Evolutionary conservation across 495 filamentous ascomycete species (phyloP).

Genomic region (Terfezia boudieri): DNA sequence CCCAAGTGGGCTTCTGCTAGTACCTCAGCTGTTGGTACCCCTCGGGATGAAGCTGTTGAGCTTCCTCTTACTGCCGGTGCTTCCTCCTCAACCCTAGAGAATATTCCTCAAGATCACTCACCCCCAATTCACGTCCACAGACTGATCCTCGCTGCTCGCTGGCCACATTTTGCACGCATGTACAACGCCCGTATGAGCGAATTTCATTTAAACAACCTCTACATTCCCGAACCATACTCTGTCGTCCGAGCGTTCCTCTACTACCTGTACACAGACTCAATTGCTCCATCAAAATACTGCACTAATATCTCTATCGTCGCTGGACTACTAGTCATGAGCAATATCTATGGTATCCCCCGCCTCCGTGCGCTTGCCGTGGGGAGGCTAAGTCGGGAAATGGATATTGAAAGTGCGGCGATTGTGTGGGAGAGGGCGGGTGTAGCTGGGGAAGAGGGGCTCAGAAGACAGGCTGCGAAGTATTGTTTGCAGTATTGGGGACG

Average conservation of each 20-base stretch:
- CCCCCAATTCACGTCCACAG: constrained; percentile 83
- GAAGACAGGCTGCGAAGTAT: constrained; percentile 64
- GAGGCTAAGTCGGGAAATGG: constrained; percentile 66
- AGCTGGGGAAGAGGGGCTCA: constrained; percentile 81
- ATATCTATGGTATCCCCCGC: constrained; percentile 88
- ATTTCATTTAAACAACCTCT: constrained; percentile 88
- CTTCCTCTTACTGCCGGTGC: neutral
- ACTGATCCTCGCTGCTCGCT: constrained; percentile 77
- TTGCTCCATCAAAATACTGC: constrained; percentile 38
- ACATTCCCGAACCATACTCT: constrained; percentile 87
- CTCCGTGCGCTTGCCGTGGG: constrained; percentile 77
- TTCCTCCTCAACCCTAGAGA: neutral
- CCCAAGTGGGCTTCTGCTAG: constrained; percentile 13
- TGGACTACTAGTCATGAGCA: constrained; percentile 90
- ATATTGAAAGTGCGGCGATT: constrained; percentile 81
- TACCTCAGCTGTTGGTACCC: constrained; percentile 1
- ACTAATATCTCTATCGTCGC: constrained; percentile 64
- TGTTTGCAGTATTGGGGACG: constrained; percentile 89
- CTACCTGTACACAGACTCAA: constrained; percentile 91
- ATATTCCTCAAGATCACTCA: constrained; percentile 18
- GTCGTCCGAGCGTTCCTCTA: constrained; percentile 88
- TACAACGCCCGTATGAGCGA: constrained; percentile 89
- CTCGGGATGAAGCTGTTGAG: neutral
- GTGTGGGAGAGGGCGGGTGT: constrained; percentile 86
- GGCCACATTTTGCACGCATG: constrained; percentile 84